Conservation (phyloP, 2,329 filamentous ascomycete species). For the Tolypocladium inflatum region DNA sequence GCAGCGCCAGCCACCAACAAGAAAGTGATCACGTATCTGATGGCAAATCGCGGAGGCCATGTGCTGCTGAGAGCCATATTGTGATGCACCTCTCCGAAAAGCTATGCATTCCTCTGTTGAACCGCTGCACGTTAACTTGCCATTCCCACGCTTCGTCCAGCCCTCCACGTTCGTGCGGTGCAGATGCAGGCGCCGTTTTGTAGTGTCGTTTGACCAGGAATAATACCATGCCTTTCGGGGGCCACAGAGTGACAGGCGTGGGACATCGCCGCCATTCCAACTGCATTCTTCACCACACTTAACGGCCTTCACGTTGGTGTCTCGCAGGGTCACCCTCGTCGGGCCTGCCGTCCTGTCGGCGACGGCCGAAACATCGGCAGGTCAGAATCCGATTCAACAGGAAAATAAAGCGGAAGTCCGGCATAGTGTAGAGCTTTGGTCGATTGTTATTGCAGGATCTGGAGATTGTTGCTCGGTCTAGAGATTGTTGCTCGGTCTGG, state of each 20-base stretch:
- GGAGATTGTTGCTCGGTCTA: too few relatives aligned
- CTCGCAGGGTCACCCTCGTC: not conserved
- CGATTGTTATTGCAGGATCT: too few relatives aligned
- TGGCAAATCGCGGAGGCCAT: not conserved
- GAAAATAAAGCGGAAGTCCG: not conserved
- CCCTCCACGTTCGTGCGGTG: not conserved
- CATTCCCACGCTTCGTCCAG: not conserved
- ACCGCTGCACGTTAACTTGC: not conserved
- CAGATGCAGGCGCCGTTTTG: too few relatives aligned
- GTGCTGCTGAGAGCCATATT: not conserved
- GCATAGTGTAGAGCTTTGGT: not conserved
- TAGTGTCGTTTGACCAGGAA: not conserved
- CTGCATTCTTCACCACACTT: not conserved
- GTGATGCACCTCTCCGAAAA: not conserved
- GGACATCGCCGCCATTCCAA: not conserved
- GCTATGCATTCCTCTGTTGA: not conserved
- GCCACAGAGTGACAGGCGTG: not conserved
- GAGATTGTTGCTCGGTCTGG: too few relatives aligned
- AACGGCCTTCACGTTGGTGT: not conserved
- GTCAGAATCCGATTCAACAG: not conserved
- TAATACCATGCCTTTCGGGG: not conserved
- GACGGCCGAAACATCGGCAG: not conserved
- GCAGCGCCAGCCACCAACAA: not conserved
- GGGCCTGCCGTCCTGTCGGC: not conserved
- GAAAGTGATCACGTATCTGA: not conserved